phyloP scores from a whole-genome alignment of 139 green algal species.

The Chlamydomonas sphaeroides region DNA sequence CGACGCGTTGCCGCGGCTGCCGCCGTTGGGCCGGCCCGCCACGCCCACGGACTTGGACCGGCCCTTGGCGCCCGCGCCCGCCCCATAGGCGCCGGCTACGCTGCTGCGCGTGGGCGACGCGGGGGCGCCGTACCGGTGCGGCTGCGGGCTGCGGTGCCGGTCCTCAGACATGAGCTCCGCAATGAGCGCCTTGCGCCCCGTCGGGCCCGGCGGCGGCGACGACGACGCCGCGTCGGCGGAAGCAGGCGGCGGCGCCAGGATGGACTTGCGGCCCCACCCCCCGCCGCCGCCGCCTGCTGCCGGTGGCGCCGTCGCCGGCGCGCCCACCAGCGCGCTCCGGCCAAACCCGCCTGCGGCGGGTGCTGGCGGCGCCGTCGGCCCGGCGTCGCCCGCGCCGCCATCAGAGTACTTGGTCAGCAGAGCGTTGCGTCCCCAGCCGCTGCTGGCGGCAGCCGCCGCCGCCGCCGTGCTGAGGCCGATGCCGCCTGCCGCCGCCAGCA shows the following conservation, averaged over 20 bases:
- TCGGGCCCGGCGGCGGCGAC: background rate
- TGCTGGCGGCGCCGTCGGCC: too few relatives aligned
- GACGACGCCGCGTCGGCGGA: background rate
- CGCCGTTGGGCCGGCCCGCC: background rate
- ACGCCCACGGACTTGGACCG: slow-evolving; percentile 18
- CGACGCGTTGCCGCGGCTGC: slow-evolving; percentile 3
- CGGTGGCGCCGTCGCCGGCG: background rate
- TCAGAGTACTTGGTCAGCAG: slow-evolving; percentile 11
- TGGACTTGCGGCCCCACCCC: slow-evolving; percentile 25
- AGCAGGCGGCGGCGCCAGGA: slow-evolving; percentile 2
- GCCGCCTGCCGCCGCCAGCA: background rate
- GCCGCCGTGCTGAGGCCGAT: background rate
- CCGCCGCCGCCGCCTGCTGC: background rate
- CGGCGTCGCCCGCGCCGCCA: too few relatives aligned
- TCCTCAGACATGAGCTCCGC: slow-evolving; percentile 14
- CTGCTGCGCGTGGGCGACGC: too few relatives aligned
- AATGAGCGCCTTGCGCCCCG: slow-evolving; percentile 5
- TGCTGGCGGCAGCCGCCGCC: background rate
- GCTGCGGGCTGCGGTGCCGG: background rate
- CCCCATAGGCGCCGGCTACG: too few relatives aligned
- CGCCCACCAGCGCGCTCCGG: background rate
- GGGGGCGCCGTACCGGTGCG: background rate
- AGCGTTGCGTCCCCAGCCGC: slow-evolving; percentile 2
- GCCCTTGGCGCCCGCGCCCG: background rate
- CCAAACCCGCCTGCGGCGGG: background rate